These are phyloP conservation scores for Achlya hypogyna DNA, from an alignment of 352 stramenopile species.

Conservation along the genomic window DNA sequence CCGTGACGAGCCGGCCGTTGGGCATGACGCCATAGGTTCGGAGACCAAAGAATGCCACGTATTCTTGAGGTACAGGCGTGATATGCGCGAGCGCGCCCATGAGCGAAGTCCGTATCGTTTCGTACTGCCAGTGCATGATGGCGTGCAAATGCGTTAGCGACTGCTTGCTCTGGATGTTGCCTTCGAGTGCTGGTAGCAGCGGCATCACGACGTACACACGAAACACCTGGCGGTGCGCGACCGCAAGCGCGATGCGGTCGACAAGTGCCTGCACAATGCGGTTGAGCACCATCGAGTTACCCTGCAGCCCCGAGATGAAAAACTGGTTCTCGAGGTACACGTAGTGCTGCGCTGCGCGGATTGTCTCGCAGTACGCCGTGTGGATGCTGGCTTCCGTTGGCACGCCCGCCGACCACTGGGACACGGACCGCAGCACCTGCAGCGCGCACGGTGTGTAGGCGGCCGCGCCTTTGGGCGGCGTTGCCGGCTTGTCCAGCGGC, in stretches of 20 bases:
- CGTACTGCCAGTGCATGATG: constrained; percentile 87
- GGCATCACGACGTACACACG: constrained; percentile 83
- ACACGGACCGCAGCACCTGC: constrained; percentile 77
- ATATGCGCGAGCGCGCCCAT: constrained; percentile 59
- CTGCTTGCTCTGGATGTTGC: constrained; percentile 73
- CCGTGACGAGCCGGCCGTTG: constrained; percentile 65
- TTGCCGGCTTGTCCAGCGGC: constrained; percentile 42
- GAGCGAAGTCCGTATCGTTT: constrained; percentile 67
- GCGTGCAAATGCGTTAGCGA: constrained; percentile 71
- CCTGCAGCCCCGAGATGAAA: constrained; percentile 80
- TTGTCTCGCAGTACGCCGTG: constrained; percentile 73
- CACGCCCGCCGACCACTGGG: constrained; percentile 80
- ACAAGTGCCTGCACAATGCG: constrained; percentile 75
- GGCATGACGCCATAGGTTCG: constrained; percentile 76
- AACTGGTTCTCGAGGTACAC: constrained; percentile 93
- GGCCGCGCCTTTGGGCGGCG: neutral
- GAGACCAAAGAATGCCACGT: constrained; percentile 77
- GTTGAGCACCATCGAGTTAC: constrained; percentile 69
- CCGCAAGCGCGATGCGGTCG: constrained; percentile 68
- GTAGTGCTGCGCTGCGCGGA: constrained; percentile 69
- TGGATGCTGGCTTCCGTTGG: constrained; percentile 77
- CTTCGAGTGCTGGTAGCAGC: constrained; percentile 71
- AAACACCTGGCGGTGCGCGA: constrained; percentile 62
- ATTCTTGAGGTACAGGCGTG: constrained; percentile 55
- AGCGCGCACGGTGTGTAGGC: constrained; percentile 52